These are phyloP conservation scores for Pseudocercospora vitis DNA, from an alignment of 2,329 filamentous ascomycete species.

Conservation along the genomic window DNA sequence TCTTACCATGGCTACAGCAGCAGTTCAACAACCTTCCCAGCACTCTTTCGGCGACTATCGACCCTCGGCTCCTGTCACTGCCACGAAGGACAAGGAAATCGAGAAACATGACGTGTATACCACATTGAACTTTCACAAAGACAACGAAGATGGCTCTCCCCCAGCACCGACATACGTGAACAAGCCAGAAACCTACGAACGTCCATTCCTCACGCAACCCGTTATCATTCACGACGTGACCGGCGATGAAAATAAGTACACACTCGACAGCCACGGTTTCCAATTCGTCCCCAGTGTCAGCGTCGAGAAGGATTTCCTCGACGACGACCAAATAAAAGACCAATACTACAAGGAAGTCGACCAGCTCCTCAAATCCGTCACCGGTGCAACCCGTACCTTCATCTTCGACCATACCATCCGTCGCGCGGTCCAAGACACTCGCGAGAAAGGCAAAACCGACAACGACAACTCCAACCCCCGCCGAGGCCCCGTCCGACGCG, in stretches of 20 bases:
- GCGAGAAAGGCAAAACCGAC: not conserved
- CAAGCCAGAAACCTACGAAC: conserved; percentile 37
- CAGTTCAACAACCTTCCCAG: conserved; percentile 21
- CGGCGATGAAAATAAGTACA: conserved; percentile 43
- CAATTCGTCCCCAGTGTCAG: conserved; percentile 39
- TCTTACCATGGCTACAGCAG: conserved; percentile 25
- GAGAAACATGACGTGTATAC: conserved; percentile 28
- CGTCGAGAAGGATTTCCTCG: conserved; percentile 40
- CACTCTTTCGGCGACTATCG: conserved; percentile 17
- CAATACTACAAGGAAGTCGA: conserved; percentile 43
- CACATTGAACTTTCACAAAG: conserved; percentile 28
- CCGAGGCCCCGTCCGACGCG: conserved; percentile 51
- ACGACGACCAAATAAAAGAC: conserved; percentile 42
- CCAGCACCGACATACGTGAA: conserved; percentile 26
- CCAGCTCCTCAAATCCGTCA: conserved; percentile 45
- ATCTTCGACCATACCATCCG: conserved; percentile 66
- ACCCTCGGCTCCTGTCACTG: conserved; percentile 10
- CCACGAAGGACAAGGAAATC: conserved; percentile 12
- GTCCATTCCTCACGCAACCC: conserved; percentile 33
- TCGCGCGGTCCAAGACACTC: conserved; percentile 40
- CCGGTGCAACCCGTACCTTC: conserved; percentile 57
- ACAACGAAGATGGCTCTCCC: conserved; percentile 28
- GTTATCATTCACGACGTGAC: conserved; percentile 47
- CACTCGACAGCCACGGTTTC: conserved; percentile 36
- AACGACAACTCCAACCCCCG: conserved; percentile 28